Conservation (phyloP, 148 eudicot species). For the Camellia lanceoleosa region DNA sequence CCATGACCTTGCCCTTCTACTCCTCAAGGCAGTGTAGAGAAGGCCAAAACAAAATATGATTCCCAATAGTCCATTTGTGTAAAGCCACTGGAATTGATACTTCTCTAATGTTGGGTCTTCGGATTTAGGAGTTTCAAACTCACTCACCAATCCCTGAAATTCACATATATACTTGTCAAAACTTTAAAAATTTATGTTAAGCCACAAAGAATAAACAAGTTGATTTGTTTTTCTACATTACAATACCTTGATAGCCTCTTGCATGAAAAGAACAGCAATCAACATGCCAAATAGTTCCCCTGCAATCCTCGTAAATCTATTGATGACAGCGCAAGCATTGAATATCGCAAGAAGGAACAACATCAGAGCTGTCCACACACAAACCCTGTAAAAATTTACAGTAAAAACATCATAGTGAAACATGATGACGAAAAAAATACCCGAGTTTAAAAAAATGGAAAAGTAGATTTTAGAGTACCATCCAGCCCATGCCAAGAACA, state of each 20-base stretch:
- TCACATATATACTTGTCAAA: background rate
- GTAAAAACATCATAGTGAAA: background rate
- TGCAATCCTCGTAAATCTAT: conserved; percentile 54
- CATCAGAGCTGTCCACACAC: conserved; percentile 56
- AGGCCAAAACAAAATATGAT: conserved; percentile 48
- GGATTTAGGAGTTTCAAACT: conserved; percentile 40
- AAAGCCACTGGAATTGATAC: conserved; percentile 45
- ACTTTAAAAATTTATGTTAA: background rate
- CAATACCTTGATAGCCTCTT: conserved; percentile 51
- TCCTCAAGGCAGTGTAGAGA: conserved; percentile 49
- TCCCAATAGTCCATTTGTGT: conserved; percentile 42
- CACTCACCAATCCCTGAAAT: conserved; percentile 35
- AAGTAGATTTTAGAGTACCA: conserved; percentile 27
- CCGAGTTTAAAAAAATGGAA: background rate
- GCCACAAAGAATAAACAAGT: background rate
- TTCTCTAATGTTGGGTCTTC: conserved; percentile 26
- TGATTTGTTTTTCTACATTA: background rate
- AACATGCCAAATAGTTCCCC: conserved; percentile 67
- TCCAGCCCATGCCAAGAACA: conserved; percentile 53
- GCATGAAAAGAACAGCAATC: conserved; percentile 54
- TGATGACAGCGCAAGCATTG: conserved; percentile 50
- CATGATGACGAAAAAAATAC: background rate
- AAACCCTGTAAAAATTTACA: conserved; percentile 35
- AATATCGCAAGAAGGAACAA: conserved; percentile 48
- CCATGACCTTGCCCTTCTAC: conserved; percentile 68